Evolutionary conservation across 148 eudicot genomes (phyloP).

Genomic region (Nyssa sinensis): DNA sequence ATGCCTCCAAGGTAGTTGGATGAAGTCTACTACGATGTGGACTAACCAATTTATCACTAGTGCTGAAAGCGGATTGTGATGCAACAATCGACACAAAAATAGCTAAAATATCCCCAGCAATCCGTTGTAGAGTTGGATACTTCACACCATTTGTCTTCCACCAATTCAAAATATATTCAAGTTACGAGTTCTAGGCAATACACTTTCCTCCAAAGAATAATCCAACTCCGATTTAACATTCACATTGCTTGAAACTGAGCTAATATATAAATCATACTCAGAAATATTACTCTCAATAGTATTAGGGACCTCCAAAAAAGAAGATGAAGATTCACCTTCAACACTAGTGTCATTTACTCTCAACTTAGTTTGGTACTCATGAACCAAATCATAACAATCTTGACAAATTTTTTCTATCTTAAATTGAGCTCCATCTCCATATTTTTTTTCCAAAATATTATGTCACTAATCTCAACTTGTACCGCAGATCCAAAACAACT

Average conservation of each 20-base stretch:
- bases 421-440: background rate
- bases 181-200: background rate
- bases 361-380: background rate
- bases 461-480: background rate
- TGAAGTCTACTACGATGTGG: too few species aligned
- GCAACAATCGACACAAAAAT: too few species aligned
- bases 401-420: background rate
- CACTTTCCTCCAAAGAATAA: conserved; percentile 7
- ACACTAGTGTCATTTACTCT: background rate
- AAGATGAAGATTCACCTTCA: background rate
- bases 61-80: too few species aligned
- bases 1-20: too few species aligned
- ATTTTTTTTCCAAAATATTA: background rate
- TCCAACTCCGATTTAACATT: background rate
- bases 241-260: background rate
- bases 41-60: too few species aligned
- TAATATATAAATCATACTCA: background rate
- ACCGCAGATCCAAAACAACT: too few species aligned
- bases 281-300: background rate
- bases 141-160: too few species aligned
- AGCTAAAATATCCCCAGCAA: too few species aligned
- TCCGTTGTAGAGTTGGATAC: too few species aligned
- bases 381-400: background rate
- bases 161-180: too few species aligned
- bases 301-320: background rate